Conservation (phyloP, 108 stramenopile genomes). For the Nitzschia sp. region DNA sequence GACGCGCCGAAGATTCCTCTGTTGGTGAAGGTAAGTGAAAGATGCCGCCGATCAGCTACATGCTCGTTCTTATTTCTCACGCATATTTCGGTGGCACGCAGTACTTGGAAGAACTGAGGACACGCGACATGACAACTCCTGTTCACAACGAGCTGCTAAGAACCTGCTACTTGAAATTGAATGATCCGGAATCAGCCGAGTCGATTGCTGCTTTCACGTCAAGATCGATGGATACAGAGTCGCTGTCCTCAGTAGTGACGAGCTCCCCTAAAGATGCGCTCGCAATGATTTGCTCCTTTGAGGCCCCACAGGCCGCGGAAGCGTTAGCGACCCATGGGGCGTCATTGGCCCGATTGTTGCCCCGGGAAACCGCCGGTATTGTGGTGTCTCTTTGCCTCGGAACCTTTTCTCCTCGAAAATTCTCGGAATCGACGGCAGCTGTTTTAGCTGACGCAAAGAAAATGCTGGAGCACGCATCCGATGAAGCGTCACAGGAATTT, state of each 20-base stretch:
- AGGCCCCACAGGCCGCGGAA: constrained; percentile 76
- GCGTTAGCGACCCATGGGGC: constrained; percentile 72
- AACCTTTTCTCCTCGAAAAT: constrained; percentile 62
- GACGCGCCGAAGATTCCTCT: constrained; percentile 90
- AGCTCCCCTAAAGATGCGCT: constrained; percentile 79
- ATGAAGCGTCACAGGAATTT: constrained; percentile 35
- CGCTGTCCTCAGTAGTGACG: constrained; percentile 62
- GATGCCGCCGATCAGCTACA: not conserved
- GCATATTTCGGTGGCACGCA: not conserved
- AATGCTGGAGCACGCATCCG: constrained; percentile 33
- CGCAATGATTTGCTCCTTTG: constrained; percentile 76
- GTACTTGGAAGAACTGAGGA: constrained; percentile 85
- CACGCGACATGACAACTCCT: constrained; percentile 57
- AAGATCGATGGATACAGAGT: constrained; percentile 47
- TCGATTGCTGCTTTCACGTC: constrained; percentile 60
- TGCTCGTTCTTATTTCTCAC: not conserved
- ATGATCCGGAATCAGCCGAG: constrained; percentile 77
- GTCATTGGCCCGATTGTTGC: constrained; percentile 65
- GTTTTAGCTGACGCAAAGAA: constrained; percentile 37
- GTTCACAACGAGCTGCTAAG: constrained; percentile 79
- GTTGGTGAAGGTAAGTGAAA: constrained; percentile 48
- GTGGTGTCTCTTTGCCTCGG: constrained; percentile 86
- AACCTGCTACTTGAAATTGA: constrained; percentile 84
- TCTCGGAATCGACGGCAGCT: constrained; percentile 58
- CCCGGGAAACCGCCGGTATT: constrained; percentile 81